These are phyloP conservation scores for Sclerotinia minor DNA, from an alignment of 2,329 filamentous ascomycete species.

Conservation along the genomic window DNA sequence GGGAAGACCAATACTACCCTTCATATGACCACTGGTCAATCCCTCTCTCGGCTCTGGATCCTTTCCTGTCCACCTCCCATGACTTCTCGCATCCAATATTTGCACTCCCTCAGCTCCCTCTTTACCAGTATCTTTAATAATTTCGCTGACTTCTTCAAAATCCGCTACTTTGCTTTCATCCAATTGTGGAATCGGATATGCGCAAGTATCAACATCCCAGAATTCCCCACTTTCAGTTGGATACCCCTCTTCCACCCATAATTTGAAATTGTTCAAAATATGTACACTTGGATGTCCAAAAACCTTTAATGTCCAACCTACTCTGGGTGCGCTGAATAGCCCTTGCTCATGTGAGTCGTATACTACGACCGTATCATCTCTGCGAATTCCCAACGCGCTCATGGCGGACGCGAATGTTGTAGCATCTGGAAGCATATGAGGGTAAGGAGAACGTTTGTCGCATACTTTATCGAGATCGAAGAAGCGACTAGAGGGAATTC, in stretches of 20 bases:
- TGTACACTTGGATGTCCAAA: conserved; percentile 91
- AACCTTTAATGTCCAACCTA: conserved; percentile 87
- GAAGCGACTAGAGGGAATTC: conserved; percentile 88
- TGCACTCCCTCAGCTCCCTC: conserved; percentile 82
- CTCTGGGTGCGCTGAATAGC: conserved; percentile 90
- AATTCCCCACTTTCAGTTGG: conserved; percentile 79
- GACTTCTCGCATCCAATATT: conserved; percentile 81
- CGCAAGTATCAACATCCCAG: conserved; percentile 64
- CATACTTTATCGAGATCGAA: conserved; percentile 94
- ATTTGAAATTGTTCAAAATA: conserved; percentile 89
- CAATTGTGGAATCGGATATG: conserved; percentile 62
- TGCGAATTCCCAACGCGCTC: conserved; percentile 81
- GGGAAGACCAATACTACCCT: conserved; percentile 80
- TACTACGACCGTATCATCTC: conserved; percentile 87
- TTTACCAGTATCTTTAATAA: conserved; percentile 74
- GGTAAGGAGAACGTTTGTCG: conserved; percentile 83
- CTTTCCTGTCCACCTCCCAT: conserved; percentile 76
- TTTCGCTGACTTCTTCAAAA: conserved; percentile 80
- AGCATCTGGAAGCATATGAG: conserved; percentile 89
- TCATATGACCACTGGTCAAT: conserved; percentile 87
- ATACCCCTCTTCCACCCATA: conserved; percentile 84
- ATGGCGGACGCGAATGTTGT: conserved; percentile 84
- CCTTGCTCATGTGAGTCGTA: conserved; percentile 91
- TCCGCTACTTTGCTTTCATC: conserved; percentile 66
- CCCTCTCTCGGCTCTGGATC: conserved; percentile 85